phyloP scores from a whole-genome alignment of 2,329 filamentous ascomycete species.

The Fusarium kyushuense region DNA sequence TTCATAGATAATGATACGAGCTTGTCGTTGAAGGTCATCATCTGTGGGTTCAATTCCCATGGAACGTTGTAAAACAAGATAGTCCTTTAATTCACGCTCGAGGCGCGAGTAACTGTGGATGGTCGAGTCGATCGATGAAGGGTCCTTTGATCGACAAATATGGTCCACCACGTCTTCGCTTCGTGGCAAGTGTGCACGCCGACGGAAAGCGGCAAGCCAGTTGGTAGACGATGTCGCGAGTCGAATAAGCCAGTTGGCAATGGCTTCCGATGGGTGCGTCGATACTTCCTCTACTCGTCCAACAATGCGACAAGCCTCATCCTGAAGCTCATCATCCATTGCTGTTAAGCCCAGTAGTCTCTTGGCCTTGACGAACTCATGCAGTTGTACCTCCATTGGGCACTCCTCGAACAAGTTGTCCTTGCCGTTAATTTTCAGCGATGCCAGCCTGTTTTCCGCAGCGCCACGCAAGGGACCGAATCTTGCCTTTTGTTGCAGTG shows the following conservation, averaged over 20 bases:
- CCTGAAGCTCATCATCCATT: slow-evolving; percentile 70
- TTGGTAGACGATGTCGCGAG: slow-evolving; percentile 61
- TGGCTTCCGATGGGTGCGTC: slow-evolving; percentile 60
- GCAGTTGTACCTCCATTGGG: slow-evolving; percentile 66
- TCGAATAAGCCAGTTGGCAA: slow-evolving; percentile 69
- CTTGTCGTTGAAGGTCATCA: slow-evolving; percentile 66
- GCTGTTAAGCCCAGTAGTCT: slow-evolving; percentile 68
- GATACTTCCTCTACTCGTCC: slow-evolving; percentile 67
- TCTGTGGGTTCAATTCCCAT: slow-evolving; percentile 64
- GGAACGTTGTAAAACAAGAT: slow-evolving; percentile 59
- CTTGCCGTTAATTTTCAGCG: slow-evolving; percentile 69
- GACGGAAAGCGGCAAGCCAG: slow-evolving; percentile 69
- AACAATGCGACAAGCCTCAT: slow-evolving; percentile 69
- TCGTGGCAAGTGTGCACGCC: slow-evolving; percentile 68
- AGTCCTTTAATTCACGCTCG: slow-evolving; percentile 68
- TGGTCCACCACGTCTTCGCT: slow-evolving; percentile 66
- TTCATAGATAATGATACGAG: slow-evolving; percentile 72
- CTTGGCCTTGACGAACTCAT: slow-evolving; percentile 65
- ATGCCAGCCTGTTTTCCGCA: slow-evolving; percentile 61
- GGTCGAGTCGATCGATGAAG: slow-evolving; percentile 68
- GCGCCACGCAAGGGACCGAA: slow-evolving; percentile 62
- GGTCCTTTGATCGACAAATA: slow-evolving; percentile 64
- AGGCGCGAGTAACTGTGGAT: slow-evolving; percentile 69
- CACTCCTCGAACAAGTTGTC: slow-evolving; percentile 68
- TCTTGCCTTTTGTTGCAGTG: slow-evolving; percentile 58